Conservation (phyloP, 2,329 filamentous ascomycete species). For the Raffaelea albimanens region DNA sequence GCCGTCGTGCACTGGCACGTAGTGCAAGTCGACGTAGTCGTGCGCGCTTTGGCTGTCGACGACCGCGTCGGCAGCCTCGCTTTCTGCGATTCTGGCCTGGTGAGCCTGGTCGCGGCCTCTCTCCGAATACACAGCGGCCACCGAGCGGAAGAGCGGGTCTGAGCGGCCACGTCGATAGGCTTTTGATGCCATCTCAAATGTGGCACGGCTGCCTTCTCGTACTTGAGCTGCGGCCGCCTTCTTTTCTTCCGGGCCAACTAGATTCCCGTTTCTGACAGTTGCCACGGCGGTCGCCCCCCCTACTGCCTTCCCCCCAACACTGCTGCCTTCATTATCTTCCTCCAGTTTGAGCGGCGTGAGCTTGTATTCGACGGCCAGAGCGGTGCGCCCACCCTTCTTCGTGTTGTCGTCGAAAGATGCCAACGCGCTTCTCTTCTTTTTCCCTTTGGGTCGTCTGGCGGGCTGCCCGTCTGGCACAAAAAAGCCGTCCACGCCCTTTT, state of each 20-base stretch:
- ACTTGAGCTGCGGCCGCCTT: background rate
- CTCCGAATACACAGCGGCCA: constrained; percentile 66
- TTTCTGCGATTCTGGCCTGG: constrained; percentile 46
- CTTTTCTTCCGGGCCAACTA: too few species aligned
- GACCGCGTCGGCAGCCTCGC: constrained; percentile 58
- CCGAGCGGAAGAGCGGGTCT: constrained; percentile 64
- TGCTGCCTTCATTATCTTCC: constrained; percentile 17
- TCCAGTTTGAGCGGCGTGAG: constrained; percentile 26
- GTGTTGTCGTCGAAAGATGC: constrained; percentile 18
- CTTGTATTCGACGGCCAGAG: constrained; percentile 27
- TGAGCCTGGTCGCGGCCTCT: constrained; percentile 56
- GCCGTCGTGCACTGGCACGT: constrained; percentile 71
- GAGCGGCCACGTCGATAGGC: constrained; percentile 47
- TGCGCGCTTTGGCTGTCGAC: constrained; percentile 59
- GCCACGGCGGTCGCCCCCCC: too few species aligned
- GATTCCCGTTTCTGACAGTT: too few species aligned
- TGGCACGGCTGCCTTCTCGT: constrained; percentile 10
- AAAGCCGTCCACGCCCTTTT: constrained; percentile 78
- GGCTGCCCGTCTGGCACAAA: constrained; percentile 39
- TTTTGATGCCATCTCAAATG: constrained; percentile 27
- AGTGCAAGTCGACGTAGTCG: constrained; percentile 75
- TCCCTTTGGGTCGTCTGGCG: background rate
- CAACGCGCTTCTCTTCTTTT: background rate
- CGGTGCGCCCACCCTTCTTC: constrained; percentile 24
- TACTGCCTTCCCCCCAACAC: background rate